Percentiles rank a stretch among this genome's conserved stretches.
phyloP scores from a whole-genome alignment of 768 basidiomycete species.

The Hygrophorus russula region DNA sequence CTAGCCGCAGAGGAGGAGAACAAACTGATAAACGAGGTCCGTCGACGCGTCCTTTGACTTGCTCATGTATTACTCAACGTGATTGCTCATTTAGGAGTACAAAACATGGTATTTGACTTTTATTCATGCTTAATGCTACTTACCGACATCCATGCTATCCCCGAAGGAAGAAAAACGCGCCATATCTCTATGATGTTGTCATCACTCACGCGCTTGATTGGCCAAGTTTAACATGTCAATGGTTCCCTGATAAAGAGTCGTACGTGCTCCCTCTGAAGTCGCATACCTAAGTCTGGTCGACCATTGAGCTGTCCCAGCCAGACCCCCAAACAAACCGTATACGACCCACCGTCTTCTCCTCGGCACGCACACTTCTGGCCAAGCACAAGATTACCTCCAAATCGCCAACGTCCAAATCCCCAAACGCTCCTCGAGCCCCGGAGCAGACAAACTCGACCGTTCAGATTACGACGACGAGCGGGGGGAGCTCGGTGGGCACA shows the following conservation, averaged over 20 bases:
- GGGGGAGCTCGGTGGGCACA: slow-evolving; percentile 90
- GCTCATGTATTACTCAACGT: slow-evolving; percentile 1
- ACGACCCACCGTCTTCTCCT: slow-evolving; percentile 89
- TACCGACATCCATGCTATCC: slow-evolving; percentile 2
- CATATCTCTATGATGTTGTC: slow-evolving; percentile 94
- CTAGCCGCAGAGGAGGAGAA: slow-evolving; percentile 79
- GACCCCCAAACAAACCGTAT: slow-evolving; percentile 87
- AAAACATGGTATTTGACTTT: slow-evolving; percentile 57
- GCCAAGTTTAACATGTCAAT: slow-evolving; percentile 96
- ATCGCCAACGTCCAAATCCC: slow-evolving; percentile 93
- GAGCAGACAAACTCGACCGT: slow-evolving; percentile 69
- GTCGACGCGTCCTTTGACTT: slow-evolving; percentile 15
- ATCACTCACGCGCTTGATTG: slow-evolving; percentile 97
- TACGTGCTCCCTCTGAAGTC: slow-evolving; percentile 25
- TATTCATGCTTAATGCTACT: slow-evolving; percentile 1
- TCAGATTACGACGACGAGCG: slow-evolving; percentile 84
- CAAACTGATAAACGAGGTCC: slow-evolving; percentile 78
- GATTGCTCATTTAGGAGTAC: slow-evolving; percentile 46
- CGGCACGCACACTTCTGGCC: slow-evolving; percentile 94
- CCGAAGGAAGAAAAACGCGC: slow-evolving; percentile 88
- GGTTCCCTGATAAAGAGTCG: slow-evolving; percentile 97
- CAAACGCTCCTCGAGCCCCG: slow-evolving; percentile 57
- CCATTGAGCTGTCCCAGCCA: slow-evolving; percentile 18
- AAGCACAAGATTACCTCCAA: slow-evolving; percentile 89
- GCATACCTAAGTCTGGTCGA: not conserved